Evolutionary conservation across 169 alveolate species (phyloP), one percentile per base, ranked within the genome.

Genomic region (Cystoisospora suis): DNA sequence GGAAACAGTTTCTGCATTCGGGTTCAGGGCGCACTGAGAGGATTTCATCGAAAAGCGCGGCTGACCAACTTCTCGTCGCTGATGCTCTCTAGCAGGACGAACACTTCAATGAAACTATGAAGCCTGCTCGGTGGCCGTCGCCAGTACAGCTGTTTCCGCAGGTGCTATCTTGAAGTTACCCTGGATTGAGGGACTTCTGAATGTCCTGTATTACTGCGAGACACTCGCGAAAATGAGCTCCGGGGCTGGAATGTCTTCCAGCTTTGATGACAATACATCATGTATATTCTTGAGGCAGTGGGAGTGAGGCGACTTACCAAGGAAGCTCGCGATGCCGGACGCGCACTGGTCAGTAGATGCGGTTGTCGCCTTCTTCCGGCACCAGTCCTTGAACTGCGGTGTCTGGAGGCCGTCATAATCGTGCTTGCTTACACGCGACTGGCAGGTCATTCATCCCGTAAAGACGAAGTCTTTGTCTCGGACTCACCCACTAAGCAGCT

Each of bases 301-400:
- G 29, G 38, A 9, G 15, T 65, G 46, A 65, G 29, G 5, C 79
- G 29, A 0, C 79, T 65, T 65, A 65, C 79, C 79, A 20, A 65
- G 44, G 79, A 65, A 65, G 42, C 79, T 65, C 46, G 79, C 79
- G 29, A 65, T 65, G 29, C 79, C 79, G 42, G 79, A 65, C 46
- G 79, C 79, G 2, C 79, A 65, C 29, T 65, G 79, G 79, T 65
- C 79, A 20, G 79, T 65, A 38, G 79, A 65, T 3, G 42, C 79
- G 29, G 29, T 20, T 15, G 6, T 2, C 6, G 79, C 79, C 7
- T 65, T 65, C 36, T 44, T 40, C 17, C 79, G 79, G 17, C 79
- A 65, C 79, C 79, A 65, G 44, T 5, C 79, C 29, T 44, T 7
- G 9, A 29, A 44, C 12, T 29, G 79, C 29, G 79, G 36, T 20